Base-by-base conservation (phyloP, 306 rosid genomes). In the Boehmeria nivea region DNA sequence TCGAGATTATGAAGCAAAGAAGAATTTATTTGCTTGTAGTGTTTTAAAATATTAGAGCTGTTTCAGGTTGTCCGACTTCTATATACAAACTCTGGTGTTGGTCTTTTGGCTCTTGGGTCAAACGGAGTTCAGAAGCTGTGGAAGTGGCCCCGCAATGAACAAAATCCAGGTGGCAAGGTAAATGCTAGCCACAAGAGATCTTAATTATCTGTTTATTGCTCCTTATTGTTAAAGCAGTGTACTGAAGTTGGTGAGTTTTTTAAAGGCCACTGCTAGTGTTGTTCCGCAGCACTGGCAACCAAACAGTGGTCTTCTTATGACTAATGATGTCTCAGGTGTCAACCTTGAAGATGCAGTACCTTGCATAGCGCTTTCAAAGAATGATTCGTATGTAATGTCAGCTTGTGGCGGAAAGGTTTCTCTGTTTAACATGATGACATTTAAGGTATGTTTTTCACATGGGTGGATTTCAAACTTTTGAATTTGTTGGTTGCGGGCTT, bases 261-360 rank as follows among this genome's bases (percentile, higher is more conserved):
- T 80, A 44, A 59, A 89, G 97, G 97, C 97, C 50, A 83, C 94
- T 11, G 89, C 97, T 38, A 79, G 60, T 67, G 82, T 81, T 57
- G 89, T 60, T 79, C 97, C 97, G 0, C 87, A 73, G 28, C 85
- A 84, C 72, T 89, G 97, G 94, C 89, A 83, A 73, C 87, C 94
- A 47, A 79, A 63, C 79, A 79, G 85, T 71, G 97, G 95, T 71
- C 85, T 81, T 66, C 78, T 83, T 76, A 85, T 89, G 97, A 66
- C 81, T 17, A 89, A 89, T 69, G 94, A 89, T 43, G 65, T 79
- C 67, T 64, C 82, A 37, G 93, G 85, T 50, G 97, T 89, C 65
- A 79, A 85, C 80, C 87, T 89, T 53, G 95, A 85, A 43, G 95
- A 85, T 69, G 87, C 82, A 3, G 82, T 83, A 57, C 97, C 97